Evolutionary conservation across 306 rosid genomes (phyloP), one percentile per base, ranked within the genome.

Genomic region (Pyrus betulifolia): DNA sequence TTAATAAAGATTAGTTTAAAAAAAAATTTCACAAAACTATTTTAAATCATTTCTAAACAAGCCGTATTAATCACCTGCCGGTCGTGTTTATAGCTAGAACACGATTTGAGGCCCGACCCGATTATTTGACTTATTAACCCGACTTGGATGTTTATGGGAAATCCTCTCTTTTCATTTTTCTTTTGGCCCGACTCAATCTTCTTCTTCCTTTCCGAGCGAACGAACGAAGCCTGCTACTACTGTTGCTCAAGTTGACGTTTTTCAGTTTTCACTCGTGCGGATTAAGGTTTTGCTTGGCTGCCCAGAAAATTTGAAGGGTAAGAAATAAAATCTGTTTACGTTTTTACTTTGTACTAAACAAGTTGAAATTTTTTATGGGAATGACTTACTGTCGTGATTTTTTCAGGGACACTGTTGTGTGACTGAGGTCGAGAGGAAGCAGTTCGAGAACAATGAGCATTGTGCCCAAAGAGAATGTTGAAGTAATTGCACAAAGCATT

Each of bases 401-500:
- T 71, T 38, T 23, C 31, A 71, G 49, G 18, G 8, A 38, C 4
- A 22, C 18, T 35, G 76, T n/a, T 19, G 75, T 9, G 12, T 14
- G 55, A 31, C 19, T 58, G 42, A 17, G 63, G n/a, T 22, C 72
- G 30, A 67, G 38, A 69, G 77, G 77, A 15, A 42, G 70, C 49
- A 21, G n/a, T 17, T 74, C 78, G 45, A 73, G 74, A 57, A 95
- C 90, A 57, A 95, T 92, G 97, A 95, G 97, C 78, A 68, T 65
- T 40, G 91, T 95, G 52, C 89, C 93, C 14, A 95, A 89, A 79
- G 98, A 95, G 82, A 84, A 87, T 45, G 87, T 92, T 74, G 98
- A 95, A 81, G 97, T 95, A 22, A 90, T 95, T 67, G 94, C 98
- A 35, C 92, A 95, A 79, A 89, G 89, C 81, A 79, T 94, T 57